These are phyloP conservation scores for Triticum aestivum DNA, from an alignment of 176 grass and related monocot species.

Conservation along the genomic window IWGSC_CS_RefSeq_v2.1 NC_057800.1:590646573-590647072, in stretches of 20 bases:
- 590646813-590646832: not conserved
- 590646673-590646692: not conserved
- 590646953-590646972: not conserved
- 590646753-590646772: slow-evolving; percentile 27
- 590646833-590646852: not conserved
- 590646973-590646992: too few relatives aligned
- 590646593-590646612: slow-evolving; percentile 27
- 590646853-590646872: not conserved
- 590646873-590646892: slow-evolving; percentile 7
- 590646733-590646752: slow-evolving; percentile 24
- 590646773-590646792: slow-evolving; percentile 7
- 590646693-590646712: slow-evolving; percentile 26
- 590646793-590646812: slow-evolving; percentile 19
- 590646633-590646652: slow-evolving; percentile 10
- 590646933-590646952: not conserved
- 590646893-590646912: not conserved
- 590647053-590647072: too few relatives aligned
- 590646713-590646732: slow-evolving; percentile 32
- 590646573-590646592: not conserved
- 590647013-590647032: too few relatives aligned
- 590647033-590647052: too few relatives aligned
- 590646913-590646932: not conserved
- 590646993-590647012: too few relatives aligned
- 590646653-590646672: not conserved
- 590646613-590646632: not conserved